Evolutionary conservation across 192 early-diverging fungal species (phyloP), one percentile per base, ranked within the genome.

Genomic region (Coemansia sp.): DNA sequence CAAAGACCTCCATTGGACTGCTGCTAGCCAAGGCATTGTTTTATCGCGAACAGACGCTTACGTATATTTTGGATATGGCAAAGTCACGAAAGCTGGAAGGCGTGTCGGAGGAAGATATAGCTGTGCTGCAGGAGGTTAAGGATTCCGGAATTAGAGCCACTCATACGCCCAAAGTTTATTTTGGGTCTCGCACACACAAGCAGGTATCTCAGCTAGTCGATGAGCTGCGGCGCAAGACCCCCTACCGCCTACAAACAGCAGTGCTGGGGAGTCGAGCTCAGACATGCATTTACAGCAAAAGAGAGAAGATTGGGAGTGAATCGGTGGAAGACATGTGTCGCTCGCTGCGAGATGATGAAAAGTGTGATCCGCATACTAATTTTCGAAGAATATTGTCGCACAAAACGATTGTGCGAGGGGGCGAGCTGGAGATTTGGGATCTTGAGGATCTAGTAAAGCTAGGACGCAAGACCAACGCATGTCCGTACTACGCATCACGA

Each of bases 181-280:
- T 75, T 72, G 80, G 80, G 0, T 73, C 80, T 19, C 74, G 83
- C 15, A 85, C 83, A 11, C 83, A 85, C 55, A 82, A 77, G 68
- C 83, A 85, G 45, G 68, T 85, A 6, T 54, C 80, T 15, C 83
- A 85, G 62, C 55, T 85, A 5, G 58, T 85, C 21, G 47, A 63
- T 16, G 83, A 85, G 36, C 63, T 85, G 47, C 76, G 78, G n/a
- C 43, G 26, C 10, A 85, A 85, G 26, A 79, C 83, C 15, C 63
- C 53, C 3, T 86, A 86, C 54, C 80, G 75, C 12, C 65, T 83
- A 37, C 60, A 59, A 31, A 83, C 76, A 51, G 70, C 79, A 1
- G 62, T 81, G 6, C 51, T 82, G 23, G 82, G 79, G 21, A 82
- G 81, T 21, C 76, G 84, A 0, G 36, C 78, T 3, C 80, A 83